Evolutionary conservation across 2,329 filamentous ascomycete genomes (phyloP).

Genomic region (Xylariaceae sp.): DNA sequence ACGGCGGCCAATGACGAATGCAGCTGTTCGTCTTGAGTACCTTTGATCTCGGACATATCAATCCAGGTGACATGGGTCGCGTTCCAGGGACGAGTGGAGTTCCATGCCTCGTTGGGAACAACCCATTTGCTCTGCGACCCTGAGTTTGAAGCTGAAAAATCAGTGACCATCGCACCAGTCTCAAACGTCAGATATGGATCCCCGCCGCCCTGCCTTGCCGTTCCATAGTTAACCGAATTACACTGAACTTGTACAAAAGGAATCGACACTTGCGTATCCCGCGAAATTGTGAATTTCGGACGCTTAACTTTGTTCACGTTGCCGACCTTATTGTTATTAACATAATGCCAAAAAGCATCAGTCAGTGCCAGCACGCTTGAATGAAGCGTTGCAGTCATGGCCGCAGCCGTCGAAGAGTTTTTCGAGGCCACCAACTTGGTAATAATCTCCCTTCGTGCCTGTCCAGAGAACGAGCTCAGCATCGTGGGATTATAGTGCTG

Average conservation of each 20-base stretch:
- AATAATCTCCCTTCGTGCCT: slow-evolving; percentile 16
- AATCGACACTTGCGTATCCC: neutral
- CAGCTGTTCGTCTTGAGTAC: neutral
- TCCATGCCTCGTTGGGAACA: slow-evolving; percentile 12
- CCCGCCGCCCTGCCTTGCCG: neutral
- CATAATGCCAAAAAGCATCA: slow-evolving; percentile 25
- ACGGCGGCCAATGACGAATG: slow-evolving; percentile 11
- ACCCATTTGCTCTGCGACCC: slow-evolving; percentile 1
- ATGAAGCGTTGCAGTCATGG: slow-evolving; percentile 17
- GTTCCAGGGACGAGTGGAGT: neutral
- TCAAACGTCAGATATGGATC: slow-evolving; percentile 6
- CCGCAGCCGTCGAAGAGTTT: neutral
- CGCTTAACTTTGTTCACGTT: slow-evolving; percentile 5
- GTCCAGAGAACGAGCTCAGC: slow-evolving; percentile 16
- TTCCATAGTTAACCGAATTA: neutral
- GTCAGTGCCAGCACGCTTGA: slow-evolving; percentile 8
- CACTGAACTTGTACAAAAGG: slow-evolving; percentile 24
- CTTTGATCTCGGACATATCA: slow-evolving; percentile 2
- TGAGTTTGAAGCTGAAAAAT: slow-evolving; percentile 10
- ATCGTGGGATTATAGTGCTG: slow-evolving; percentile 17
- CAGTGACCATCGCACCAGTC: slow-evolving; percentile 6
- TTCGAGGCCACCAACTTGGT: neutral
- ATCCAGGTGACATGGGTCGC: slow-evolving; percentile 11
- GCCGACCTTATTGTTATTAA: slow-evolving; percentile 9
- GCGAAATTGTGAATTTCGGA: slow-evolving; percentile 1